Base-by-base conservation (phyloP, 2,329 filamentous ascomycete genomes). In the Alternaria alternata region DNA sequence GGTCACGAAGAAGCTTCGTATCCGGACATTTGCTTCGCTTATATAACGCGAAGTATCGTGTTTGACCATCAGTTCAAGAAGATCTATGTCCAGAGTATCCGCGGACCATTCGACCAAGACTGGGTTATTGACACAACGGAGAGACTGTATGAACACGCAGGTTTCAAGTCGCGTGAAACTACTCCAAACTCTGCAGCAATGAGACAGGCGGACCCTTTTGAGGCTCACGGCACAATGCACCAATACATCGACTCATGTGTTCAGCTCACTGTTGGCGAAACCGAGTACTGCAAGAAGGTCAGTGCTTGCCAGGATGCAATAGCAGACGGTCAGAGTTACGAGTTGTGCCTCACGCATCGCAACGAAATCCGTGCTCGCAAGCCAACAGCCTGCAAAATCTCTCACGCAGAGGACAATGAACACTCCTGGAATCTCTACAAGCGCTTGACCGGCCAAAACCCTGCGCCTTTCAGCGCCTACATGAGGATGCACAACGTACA, bases 401-500 rank as follows among this genome's bases (percentile, higher is more conserved):
- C 68, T 75, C 20, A 80, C 67, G 41, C 75, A 63, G 65, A 74
- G 41, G 66, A 47, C 73, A 78, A 66, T 59, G 69, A 70, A 32
- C 69, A 75, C 12, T 81, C 64, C 67, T 96, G 92, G 91, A 78
- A 85, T 5, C 82, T 96, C 28, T 96, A 94, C 81, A 86, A 86
- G 44, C 83, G 86, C 2, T 85, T 96, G 2, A 87, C 91, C 34
- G 80, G 82, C 4, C 85, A 87, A 46, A 95, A 96, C 61, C 91
- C 93, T 0, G 92, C 93, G 0, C 91, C 93, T 0, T 96, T 96
- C 79, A 91, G 91, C 24, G 93, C 92, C 0, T 97, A 91, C 75
- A 81, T 96, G 57, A 88, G 87, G 11, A 85, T 97, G 16, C 69
- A 74, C 49, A 79, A 77, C 28, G 66, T 82, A 4, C 93, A 92